Base-by-base conservation (phyloP, 2,329 filamentous ascomycete species). In the Aureobasidium uvarum region DNA sequence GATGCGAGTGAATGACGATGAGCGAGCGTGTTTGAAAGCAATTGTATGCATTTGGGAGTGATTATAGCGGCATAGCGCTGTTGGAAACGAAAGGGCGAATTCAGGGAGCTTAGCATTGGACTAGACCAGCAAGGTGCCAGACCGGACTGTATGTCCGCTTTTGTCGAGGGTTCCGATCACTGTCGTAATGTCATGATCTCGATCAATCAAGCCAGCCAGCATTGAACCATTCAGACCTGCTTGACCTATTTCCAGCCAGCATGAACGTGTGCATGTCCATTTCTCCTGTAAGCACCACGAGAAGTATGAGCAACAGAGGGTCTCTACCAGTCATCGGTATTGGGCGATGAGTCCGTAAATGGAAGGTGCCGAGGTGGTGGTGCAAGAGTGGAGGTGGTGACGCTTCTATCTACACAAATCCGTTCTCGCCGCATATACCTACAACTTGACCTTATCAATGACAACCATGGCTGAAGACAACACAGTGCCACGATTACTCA, bases 401-500 rank as follows among this genome's bases (percentile, higher is more conserved):
- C 56, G 41, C 56, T 23, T 56, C 38, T 56, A 59, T 50, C 31
- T 50, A 50, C 6, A 46, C 43, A 23, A 51, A 33, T 51, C 45
- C 45, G 58, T 51, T 62, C 31, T 50, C 58, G 58, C 58, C 58
- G 58, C 33, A 10, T 11, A 46, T 46, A 23, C 23, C 54, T 58
- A 60, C 43, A 46, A 46, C 41, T 36, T 38, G n/a, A 46, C 41
- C 16, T 48, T 4, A 60, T 38, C 36, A 41, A 54, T 38, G 6
- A 31, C 62, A 59, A 58, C 8, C 46, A 66, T 66, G 64, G 56
- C 60, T 8, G 43, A 31, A 31, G 33, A 31, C 8, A 48, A 23
- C 20, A 33, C 25, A 3, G 18, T 62, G 23, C 64, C 64, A n/a
- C 51, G 56, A 20, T 68, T 91, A 8, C 74, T 86, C 36, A 73